Percentiles rank a stretch among this genome's conserved stretches.
Conservation (phyloP, 2,329 filamentous ascomycete genomes). For the Aspergillus luchuensis region DNA sequence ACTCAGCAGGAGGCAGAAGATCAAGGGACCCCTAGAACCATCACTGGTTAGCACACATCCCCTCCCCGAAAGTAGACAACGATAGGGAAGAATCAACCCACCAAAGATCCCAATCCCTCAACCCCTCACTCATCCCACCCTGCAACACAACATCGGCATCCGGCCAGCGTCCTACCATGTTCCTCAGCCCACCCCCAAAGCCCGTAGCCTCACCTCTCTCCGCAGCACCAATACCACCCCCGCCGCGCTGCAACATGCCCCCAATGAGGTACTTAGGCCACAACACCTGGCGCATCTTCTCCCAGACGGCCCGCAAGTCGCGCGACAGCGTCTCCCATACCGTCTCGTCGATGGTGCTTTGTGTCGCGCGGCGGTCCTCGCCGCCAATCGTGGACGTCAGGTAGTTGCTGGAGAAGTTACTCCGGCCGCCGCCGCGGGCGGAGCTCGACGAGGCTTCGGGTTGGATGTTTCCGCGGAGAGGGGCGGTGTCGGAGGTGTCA, state of each 20-base stretch:
- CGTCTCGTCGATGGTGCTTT: conserved; percentile 93
- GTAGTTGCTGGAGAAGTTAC: conserved; percentile 73
- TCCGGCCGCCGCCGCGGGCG: conserved; percentile 35
- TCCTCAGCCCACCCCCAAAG: conserved; percentile 53
- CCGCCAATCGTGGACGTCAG: conserved; percentile 87
- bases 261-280: conserved; percentile 92
- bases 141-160: conserved; percentile 68
- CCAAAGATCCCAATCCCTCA: conserved; percentile 97
- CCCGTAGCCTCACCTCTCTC: conserved; percentile 58
- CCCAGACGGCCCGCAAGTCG: conserved; percentile 90
- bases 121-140: conserved; percentile 78
- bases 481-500: conserved; percentile 69
- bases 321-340: conserved; percentile 97
- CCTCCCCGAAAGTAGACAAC: background rate
- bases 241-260: conserved; percentile 60
- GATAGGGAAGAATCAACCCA: conserved; percentile 34
- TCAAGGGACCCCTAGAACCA: conserved; percentile 71
- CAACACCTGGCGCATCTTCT: conserved; percentile 96
- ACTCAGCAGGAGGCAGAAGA: conserved; percentile 89
- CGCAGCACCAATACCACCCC: conserved; percentile 57
- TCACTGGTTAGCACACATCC: background rate
- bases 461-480: conserved; percentile 82
- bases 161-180: conserved; percentile 65
- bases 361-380: conserved; percentile 84
- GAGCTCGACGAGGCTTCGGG: conserved; percentile 52